A percentile compares a stretch with the other conserved stretches of the same genome.
phyloP scores from a whole-genome alignment of 2,329 filamentous ascomycete genomes.

The Diaporthe batatas region DNA sequence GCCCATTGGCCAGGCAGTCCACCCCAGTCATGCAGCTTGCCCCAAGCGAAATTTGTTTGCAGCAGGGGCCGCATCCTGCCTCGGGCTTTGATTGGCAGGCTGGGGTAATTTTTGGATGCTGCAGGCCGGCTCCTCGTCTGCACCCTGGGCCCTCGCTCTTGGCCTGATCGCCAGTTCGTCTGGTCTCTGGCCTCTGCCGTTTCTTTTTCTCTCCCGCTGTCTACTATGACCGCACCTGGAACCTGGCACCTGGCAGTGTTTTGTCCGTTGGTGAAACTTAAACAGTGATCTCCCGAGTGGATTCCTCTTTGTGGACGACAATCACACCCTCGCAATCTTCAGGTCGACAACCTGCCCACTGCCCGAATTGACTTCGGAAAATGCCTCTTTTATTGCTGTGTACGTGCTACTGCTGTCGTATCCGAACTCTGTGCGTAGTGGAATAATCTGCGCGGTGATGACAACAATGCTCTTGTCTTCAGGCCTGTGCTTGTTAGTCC shows the following conservation, averaged over 20 bases:
- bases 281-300: constrained; percentile 30
- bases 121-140: constrained; percentile 25
- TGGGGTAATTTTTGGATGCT: constrained; percentile 32
- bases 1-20: neutral
- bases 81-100: constrained; percentile 33
- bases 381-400: constrained; percentile 1
- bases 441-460: neutral
- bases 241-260: neutral
- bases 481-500: neutral
- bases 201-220: constrained; percentile 5
- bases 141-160: neutral
- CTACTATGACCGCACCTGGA: too few species aligned
- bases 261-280: constrained; percentile 14
- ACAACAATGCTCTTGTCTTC: constrained; percentile 12
- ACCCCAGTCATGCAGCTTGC: constrained; percentile 9
- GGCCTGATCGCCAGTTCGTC: constrained; percentile 21
- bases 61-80: constrained; percentile 33
- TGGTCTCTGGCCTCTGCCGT: constrained; percentile 4
- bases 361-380: constrained; percentile 16
- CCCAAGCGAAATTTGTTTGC: constrained; percentile 33
- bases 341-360: constrained; percentile 10
- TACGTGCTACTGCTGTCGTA: neutral
- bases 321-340: constrained; percentile 30
- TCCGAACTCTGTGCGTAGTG: neutral
- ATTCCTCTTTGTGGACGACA: constrained; percentile 12